Evolutionary conservation across 176 grass and related monocot species (phyloP), one percentile per base, ranked within the genome.

Genomic region (Luzula sylvatica): DNA sequence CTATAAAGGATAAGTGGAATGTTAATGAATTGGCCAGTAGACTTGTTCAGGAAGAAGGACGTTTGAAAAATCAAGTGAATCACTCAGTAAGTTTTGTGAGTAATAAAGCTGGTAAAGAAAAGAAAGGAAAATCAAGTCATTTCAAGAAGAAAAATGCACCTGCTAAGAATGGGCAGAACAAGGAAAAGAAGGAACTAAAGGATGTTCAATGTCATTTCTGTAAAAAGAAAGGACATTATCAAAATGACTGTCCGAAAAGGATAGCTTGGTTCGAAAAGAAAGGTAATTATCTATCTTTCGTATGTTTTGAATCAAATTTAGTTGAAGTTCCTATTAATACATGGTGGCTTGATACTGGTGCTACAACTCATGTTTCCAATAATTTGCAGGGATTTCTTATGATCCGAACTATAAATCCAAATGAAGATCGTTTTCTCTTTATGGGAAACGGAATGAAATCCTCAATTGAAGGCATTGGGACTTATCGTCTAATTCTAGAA

Each of bases 1-100:
- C 14, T 50, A 20, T 53, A 6, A 53, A 65, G 23, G 38, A 65
- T 0, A 73, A 73, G 3, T 46, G 16, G 23, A 73, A 65, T 7
- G 20, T 73, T 47, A 47, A 65, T 14, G 20, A n/a, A n/a, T n/a
- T n/a, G n/a, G n/a, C n/a, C n/a, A n/a, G n/a, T n/a, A n/a, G n/a
- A n/a, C n/a, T n/a, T 41, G 8, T 3, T 51, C 2, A 71, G 20
- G 27, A 58, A 15, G n/a, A 62, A 41, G 8, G 3, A 38, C 5
- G 19, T 72, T 29, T 42, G 0, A 48, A 7, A 7, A 55, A 22
- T 50, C 46, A n/a, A 46, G 43, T 1, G 14, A 46, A 46, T 46
- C 43, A 3, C 43, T 46, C 43, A 18, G 13, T 46, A 5, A 50
- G 3, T 50, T 8, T 50, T n/a, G 35, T 40, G 35, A 40, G 35